Conservation (phyloP, 2,329 filamentous ascomycete species). For the Penicillium fuscoglaucum region DNA sequence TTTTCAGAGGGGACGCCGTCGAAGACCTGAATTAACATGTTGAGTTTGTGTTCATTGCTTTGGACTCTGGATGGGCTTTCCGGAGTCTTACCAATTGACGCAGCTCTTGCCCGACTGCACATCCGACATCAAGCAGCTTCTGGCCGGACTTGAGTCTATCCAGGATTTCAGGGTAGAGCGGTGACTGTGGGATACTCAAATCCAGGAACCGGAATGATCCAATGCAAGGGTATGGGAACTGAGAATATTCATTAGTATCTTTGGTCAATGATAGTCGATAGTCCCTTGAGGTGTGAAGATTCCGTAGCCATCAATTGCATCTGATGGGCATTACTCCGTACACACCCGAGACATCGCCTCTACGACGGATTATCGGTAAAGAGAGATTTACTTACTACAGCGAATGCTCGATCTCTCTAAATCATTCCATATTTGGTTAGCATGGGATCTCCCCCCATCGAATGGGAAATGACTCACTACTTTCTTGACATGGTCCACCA, state of each 20-base stretch:
- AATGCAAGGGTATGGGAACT: constrained; percentile 30
- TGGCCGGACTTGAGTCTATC: constrained; percentile 23
- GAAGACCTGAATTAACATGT: constrained; percentile 13
- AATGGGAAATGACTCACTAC: constrained; percentile 14
- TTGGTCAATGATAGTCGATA: not conserved
- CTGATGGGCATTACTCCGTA: no score
- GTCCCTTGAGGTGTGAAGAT: not conserved
- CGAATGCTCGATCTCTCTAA: constrained; percentile 24
- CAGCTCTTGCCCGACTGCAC: constrained; percentile 27
- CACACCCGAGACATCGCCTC: not conserved
- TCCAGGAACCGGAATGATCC: constrained; percentile 26
- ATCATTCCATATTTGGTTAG: not conserved
- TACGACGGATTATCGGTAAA: not conserved
- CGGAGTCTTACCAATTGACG: constrained; percentile 20
- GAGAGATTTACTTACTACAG: constrained; percentile 14
- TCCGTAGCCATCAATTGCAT: not conserved
- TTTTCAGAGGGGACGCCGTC: constrained; percentile 53
- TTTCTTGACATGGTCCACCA: constrained; percentile 21
- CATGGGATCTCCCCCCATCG: not conserved
- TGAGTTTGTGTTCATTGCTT: not conserved
- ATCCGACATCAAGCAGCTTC: constrained; percentile 26
- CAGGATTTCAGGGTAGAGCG: constrained; percentile 23
- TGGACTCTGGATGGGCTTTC: not conserved
- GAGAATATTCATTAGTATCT: not conserved
- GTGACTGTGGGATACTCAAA: constrained; percentile 22